phyloP scores from a whole-genome alignment of 2,329 filamentous ascomycete genomes.

The Polytolypa hystricis region DNA sequence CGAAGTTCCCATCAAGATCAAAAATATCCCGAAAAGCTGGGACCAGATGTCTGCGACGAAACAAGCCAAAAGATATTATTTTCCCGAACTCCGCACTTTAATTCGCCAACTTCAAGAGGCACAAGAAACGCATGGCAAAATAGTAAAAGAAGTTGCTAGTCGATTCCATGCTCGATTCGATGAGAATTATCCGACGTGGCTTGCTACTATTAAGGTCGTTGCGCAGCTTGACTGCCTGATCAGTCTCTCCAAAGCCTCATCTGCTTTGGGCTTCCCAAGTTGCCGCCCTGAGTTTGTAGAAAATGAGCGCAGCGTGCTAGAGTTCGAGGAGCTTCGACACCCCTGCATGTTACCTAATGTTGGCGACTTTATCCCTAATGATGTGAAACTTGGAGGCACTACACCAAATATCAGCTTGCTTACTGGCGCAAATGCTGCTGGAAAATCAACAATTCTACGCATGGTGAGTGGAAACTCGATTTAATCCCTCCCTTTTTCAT shows the following conservation, averaged over 20 bases:
- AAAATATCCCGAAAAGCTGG: conserved; percentile 74
- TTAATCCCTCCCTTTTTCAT: background rate
- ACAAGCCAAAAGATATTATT: conserved; percentile 88
- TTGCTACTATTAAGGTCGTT: conserved; percentile 78
- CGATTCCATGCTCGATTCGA: conserved; percentile 85
- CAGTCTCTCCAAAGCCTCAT: conserved; percentile 80
- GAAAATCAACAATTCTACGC: conserved; percentile 89
- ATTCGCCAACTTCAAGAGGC: conserved; percentile 86
- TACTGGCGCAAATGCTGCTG: conserved; percentile 92
- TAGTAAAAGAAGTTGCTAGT: conserved; percentile 72
- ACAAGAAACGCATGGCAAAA: conserved; percentile 84
- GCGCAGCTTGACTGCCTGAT: conserved; percentile 92
- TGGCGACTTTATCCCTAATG: conserved; percentile 92
- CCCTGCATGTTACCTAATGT: conserved; percentile 87
- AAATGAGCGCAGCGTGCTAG: conserved; percentile 71
- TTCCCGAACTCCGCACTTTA: conserved; percentile 65
- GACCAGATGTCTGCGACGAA: conserved; percentile 93
- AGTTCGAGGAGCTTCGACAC: conserved; percentile 85
- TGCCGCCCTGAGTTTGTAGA: conserved; percentile 85
- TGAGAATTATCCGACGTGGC: conserved; percentile 71
- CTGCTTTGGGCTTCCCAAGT: conserved; percentile 70
- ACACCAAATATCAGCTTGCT: conserved; percentile 76
- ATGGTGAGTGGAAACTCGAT: conserved; percentile 62
- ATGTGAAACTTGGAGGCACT: conserved; percentile 74
- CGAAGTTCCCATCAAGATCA: conserved; percentile 75